Base-by-base conservation (phyloP, 768 basidiomycete genomes). In the Russula brevipes region DNA sequence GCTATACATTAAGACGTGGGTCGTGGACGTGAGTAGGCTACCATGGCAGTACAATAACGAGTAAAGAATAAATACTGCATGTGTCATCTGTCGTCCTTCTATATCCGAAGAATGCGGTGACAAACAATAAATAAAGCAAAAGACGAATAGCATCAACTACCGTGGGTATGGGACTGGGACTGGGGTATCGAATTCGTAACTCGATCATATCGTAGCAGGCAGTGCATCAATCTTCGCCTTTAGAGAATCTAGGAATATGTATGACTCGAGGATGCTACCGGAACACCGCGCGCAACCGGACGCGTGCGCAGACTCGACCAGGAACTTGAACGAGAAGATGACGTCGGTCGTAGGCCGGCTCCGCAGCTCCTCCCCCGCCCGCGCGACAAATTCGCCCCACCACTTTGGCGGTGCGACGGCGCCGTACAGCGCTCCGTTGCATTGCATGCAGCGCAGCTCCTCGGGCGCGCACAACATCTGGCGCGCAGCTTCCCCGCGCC, bases 361-460 rank as follows among this genome's bases (percentile, higher is more conserved):
- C 31, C 73, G 73, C 60, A 90, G 73, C 69, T 89, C 88, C 69
- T 80, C 79, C 68, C 69, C 80, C 42, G 86, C 88, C 60, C 75
- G 69, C 70, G 70, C 78, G 71, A 82, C 79, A 68, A 82, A 91
- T 64, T 82, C 81, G 24, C 71, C 70, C 88, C 87, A 90, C 88
- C 87, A 89, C 71, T 79, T 80, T 24, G 89, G 88, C 5, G 78
- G 77, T 5, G 76, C 75, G 61, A 82, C 75, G 54, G 78, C 74
- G 2, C 78, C 76, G 65, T 76, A 76, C 60, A 70, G 72, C 14
- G 74, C 69, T 71, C 83, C 82, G 45, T 86, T 88, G 68, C 87
- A 90, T 64, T 85, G 82, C 75, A 84, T 80, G 73, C 89, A 89
- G 72, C 83, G 83, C 66, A 86, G 69, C 39, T 81, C 77, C 3